Conservation (phyloP, 352 stramenopile genomes). For the Globisporangium polare region DNA sequence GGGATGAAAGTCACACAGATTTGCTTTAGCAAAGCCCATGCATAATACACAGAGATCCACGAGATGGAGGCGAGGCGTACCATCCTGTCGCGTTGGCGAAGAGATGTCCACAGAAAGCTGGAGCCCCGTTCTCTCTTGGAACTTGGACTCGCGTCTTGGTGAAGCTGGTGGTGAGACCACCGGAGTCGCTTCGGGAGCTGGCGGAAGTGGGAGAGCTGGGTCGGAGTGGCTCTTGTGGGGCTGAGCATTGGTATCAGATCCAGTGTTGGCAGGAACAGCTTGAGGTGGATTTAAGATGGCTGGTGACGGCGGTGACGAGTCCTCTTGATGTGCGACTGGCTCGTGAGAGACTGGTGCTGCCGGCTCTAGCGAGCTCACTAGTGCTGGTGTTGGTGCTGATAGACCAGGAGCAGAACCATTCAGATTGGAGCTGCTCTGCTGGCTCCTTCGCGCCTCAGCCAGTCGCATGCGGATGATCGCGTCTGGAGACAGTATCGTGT, state of each 20-base stretch:
- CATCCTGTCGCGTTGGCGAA: conserved; percentile 34
- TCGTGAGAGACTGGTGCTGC: neutral
- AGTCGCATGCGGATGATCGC: conserved; percentile 45
- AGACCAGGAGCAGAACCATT: neutral
- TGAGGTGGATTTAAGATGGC: neutral
- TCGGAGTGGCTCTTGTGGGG: neutral
- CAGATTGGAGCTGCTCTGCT: conserved; percentile 15
- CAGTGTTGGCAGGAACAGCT: neutral
- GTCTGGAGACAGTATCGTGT: conserved; percentile 24
- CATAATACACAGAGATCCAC: neutral
- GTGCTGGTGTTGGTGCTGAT: neutral
- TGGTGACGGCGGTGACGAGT: neutral
- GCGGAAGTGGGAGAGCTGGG: neutral
- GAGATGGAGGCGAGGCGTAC: conserved; percentile 22
- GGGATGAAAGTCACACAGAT: neutral
- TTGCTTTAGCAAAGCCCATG: neutral
- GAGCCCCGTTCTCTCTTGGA: conserved; percentile 43
- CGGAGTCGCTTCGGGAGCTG: neutral
- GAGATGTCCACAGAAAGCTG: conserved; percentile 50
- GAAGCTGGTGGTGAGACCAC: conserved; percentile 13
- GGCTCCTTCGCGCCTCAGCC: conserved; percentile 22
- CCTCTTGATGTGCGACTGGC: neutral
- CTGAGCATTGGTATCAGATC: neutral
- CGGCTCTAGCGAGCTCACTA: neutral
- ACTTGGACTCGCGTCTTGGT: conserved; percentile 35